Conservation (phyloP, 2,329 filamentous ascomycete genomes). For the Purpureocillium takamizusanense region DNA sequence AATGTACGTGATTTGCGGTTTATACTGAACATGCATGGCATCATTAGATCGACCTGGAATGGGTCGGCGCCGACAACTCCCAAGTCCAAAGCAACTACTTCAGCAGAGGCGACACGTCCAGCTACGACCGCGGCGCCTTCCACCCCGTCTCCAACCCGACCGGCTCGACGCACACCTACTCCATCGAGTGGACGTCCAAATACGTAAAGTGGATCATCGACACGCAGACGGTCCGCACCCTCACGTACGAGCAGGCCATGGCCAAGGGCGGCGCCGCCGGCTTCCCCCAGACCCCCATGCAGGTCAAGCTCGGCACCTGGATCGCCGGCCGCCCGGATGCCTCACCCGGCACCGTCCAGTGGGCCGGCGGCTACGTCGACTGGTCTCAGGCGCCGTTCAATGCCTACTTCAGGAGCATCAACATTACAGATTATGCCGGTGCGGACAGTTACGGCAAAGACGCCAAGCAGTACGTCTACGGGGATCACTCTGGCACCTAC, state of each 20-base stretch:
- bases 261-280: conserved; percentile 45
- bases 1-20: too few relatives aligned
- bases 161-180: conserved; percentile 52
- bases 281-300: conserved; percentile 67
- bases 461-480: conserved; percentile 31
- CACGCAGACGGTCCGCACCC: conserved; percentile 49
- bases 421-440: conserved; percentile 33
- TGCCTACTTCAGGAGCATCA: conserved; percentile 35
- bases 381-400: conserved; percentile 32
- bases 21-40: neutral
- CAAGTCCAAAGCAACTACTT: conserved; percentile 80
- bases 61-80: conserved; percentile 57
- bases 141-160: conserved; percentile 43
- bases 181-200: conserved; percentile 60
- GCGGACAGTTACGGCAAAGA: conserved; percentile 20
- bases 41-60: conserved; percentile 70
- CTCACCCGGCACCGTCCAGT: conserved; percentile 59
- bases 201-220: conserved; percentile 58
- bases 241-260: conserved; percentile 52
- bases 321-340: conserved; percentile 50
- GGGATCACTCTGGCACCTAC: conserved; percentile 30
- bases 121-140: conserved; percentile 61
- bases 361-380: conserved; percentile 52
- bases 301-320: conserved; percentile 62
- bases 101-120: conserved; percentile 61